Evolutionary conservation across 163 green algal species (phyloP), one percentile per base, ranked within the genome.

Genomic region (Scenedesmus sp.): DNA sequence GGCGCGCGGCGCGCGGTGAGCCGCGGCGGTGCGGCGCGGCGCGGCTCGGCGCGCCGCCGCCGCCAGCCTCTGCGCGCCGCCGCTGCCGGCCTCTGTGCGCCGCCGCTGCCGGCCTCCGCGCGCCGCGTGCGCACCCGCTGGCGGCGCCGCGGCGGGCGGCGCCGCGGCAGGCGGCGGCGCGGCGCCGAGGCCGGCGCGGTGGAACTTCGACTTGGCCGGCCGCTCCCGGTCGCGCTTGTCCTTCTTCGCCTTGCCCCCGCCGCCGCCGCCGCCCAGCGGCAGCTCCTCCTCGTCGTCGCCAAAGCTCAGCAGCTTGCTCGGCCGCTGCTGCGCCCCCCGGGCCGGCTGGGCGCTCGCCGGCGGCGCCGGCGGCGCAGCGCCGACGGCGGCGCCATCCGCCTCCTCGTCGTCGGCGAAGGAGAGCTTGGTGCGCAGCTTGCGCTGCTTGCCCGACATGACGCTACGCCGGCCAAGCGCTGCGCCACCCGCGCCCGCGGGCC

Each of bases 281-380:
- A n/a, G n/a, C n/a, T n/a, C n/a, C 80, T 88, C 85, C 10, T 73
- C 86, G 70, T 90, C 86, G 22, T 91, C 89, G 0, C 84, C 88
- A 73, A 94, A 93, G 54, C 85, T 91, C 0, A 94, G 71, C 57
- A 90, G 34, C 50, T 85, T 24, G 69, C 15, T 48, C 65, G 57
- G 4, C 53, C 56, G 54, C 69, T 89, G 20, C 34, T 62, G n/a
- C 86, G 64, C 50, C 87, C 81, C 7, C 72, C 60, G 4, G 48
- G 44, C 60, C 4, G 33, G 33, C 33, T 15, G 17, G 11, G 11
- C n/a, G 17, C 29, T 29, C 34, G 60, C 29, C 17, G 74, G 50
- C 15, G 74, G 74, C 1, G 74, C 50, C 36, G 74, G 74, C 18
- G 73, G 47, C 9, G 62, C 45, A 48, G 62, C 34, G 13, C 24